Evolutionary conservation across 495 filamentous ascomycete species (phyloP).

Genomic region (Trichoderma gamsii): DNA sequence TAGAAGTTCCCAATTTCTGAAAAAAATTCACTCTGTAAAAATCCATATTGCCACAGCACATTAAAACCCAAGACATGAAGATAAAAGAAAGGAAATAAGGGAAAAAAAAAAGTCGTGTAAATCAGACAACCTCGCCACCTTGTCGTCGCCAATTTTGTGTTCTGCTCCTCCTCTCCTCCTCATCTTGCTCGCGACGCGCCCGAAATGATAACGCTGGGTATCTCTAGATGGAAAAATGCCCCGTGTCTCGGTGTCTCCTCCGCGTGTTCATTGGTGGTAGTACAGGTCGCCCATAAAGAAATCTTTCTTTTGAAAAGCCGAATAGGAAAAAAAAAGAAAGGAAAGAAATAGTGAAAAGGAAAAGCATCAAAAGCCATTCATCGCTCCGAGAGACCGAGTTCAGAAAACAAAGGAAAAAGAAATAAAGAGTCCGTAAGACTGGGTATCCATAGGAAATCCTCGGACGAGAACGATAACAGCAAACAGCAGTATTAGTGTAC

Average conservation of each 20-base stretch:
- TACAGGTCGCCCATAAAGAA: conserved; percentile 16
- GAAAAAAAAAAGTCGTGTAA: conserved; percentile 19
- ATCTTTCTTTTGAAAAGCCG: conserved; percentile 11
- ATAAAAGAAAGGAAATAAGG: conserved; percentile 1
- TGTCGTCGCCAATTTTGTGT: conserved; percentile 8
- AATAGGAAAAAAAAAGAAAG: not conserved
- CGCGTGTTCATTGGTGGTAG: conserved; percentile 15
- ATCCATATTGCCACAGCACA: not conserved
- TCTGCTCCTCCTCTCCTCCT: conserved; percentile 4
- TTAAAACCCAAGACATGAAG: conserved; percentile 16
- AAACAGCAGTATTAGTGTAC: conserved; percentile 5
- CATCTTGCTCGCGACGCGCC: conserved; percentile 9
- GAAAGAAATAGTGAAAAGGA: not conserved
- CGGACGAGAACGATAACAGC: conserved; percentile 4
- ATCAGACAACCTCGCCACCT: conserved; percentile 11
- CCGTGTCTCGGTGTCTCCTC: conserved; percentile 13
- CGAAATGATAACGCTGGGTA: conserved; percentile 14
- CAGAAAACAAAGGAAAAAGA: not conserved
- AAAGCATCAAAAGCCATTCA: conserved; percentile 2
- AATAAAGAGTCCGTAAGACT: conserved; percentile 6
- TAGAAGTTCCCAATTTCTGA: conserved; percentile 14
- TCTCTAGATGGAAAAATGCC: conserved; percentile 16
- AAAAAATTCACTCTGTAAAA: conserved; percentile 7
- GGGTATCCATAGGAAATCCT: conserved; percentile 15
- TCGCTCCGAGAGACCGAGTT: not conserved